Conservation (phyloP, 768 basidiomycete genomes). For the Boletus rubescentipes region DNA sequence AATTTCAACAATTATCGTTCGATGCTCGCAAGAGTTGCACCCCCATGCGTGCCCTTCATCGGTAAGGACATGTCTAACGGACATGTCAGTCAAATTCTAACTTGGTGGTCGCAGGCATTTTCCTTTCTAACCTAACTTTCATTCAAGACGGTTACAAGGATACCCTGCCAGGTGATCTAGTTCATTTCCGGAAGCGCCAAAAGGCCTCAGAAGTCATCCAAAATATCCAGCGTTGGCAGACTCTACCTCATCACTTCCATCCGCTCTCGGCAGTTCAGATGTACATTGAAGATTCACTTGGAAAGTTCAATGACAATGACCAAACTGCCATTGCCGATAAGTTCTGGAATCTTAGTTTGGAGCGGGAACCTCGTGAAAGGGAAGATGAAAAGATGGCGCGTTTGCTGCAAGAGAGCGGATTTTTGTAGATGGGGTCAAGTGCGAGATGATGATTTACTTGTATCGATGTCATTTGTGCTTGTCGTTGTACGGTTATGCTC, state of each 20-base stretch:
- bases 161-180: slow-evolving; percentile 68
- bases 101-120: slow-evolving; percentile 63
- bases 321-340: slow-evolving; percentile 67
- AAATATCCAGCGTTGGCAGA: slow-evolving; percentile 96
- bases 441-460: slow-evolving; percentile 4
- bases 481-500: slow-evolving; percentile 24
- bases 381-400: slow-evolving; percentile 98
- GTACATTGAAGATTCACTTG: slow-evolving; percentile 79
- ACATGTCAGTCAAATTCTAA: background rate
- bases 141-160: slow-evolving; percentile 97
- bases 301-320: slow-evolving; percentile 65
- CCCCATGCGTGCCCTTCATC: slow-evolving; percentile 96
- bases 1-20: slow-evolving; percentile 93
- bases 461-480: slow-evolving; percentile 3
- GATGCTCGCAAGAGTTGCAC: slow-evolving; percentile 76
- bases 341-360: slow-evolving; percentile 84
- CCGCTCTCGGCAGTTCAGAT: slow-evolving; percentile 62
- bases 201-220: slow-evolving; percentile 95
- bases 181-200: slow-evolving; percentile 96
- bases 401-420: slow-evolving; percentile 84
- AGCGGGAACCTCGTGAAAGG: slow-evolving; percentile 89
- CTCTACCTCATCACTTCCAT: slow-evolving; percentile 83
- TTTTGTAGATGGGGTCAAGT: slow-evolving; percentile 47
- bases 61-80: slow-evolving; percentile 48
- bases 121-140: slow-evolving; percentile 94